phyloP scores from a whole-genome alignment of 768 basidiomycete genomes.

The Pilatotrama ljubarskyi region DNA sequence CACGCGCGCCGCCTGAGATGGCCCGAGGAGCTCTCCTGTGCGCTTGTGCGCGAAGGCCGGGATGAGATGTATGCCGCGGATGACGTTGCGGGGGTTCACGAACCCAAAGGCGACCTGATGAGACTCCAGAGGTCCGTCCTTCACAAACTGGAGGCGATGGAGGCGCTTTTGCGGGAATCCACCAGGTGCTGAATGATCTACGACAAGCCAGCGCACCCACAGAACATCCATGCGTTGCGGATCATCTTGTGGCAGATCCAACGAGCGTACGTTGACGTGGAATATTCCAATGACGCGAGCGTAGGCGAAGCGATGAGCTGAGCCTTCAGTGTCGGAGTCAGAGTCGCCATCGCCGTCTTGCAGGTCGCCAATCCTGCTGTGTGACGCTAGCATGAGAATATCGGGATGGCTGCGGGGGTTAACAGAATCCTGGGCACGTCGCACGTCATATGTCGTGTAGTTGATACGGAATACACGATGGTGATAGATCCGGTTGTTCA shows the following conservation, averaged over 20 bases:
- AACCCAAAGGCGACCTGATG: constrained; percentile 44
- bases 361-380: background rate
- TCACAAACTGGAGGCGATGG: constrained; percentile 37
- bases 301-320: constrained; percentile 33
- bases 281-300: constrained; percentile 30
- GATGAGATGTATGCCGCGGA: constrained; percentile 43
- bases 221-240: constrained; percentile 34
- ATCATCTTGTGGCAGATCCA: constrained; percentile 15
- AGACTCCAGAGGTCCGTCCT: no score
- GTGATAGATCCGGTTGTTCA: background rate
- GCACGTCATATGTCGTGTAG: constrained; percentile 46
- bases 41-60: constrained; percentile 37
- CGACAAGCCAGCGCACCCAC: constrained; percentile 42
- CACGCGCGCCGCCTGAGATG: background rate
- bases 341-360: no score
- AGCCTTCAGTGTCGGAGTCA: background rate
- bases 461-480: constrained; percentile 25
- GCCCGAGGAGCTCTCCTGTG: constrained; percentile 7
- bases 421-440: constrained; percentile 41
- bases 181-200: constrained; percentile 24
- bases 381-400: constrained; percentile 27
- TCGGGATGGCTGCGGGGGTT: constrained; percentile 39
- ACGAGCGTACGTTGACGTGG: constrained; percentile 27
- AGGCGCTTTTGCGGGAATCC: constrained; percentile 32
- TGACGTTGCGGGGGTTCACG: constrained; percentile 41